Evolutionary conservation across 495 filamentous ascomycete species (phyloP), one percentile per base, ranked within the genome.

Genomic region (Hypoxylon cercidicola): DNA sequence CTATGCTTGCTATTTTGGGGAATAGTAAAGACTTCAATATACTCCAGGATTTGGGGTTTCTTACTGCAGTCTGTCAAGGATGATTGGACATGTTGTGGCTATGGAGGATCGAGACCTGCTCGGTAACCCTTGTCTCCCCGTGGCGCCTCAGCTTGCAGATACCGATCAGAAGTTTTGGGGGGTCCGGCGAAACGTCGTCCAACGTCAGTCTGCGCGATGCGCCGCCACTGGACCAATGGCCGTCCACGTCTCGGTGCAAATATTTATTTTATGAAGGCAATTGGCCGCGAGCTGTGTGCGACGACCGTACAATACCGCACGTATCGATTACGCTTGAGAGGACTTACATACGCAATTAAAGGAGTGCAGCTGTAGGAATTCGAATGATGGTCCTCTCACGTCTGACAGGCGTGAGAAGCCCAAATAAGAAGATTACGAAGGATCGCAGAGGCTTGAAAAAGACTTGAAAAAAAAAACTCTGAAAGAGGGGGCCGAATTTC

Each of bases 1-100:
- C 47, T 50, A 62, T 37, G 46, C 49, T 53, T 68, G 55, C 59
- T 68, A 63, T 68, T 68, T 68, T 60, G 25, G 55, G 59, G 35
- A 37, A 60, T 55, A 12, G 49, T 59, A 45, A 40, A 23, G 55
- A 63, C 54, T 37, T 16, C 15, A 56, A 35, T 44, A 53, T 54
- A 54, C 18, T 18, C 25, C 55, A 51, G 49, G 64, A 44, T 16
- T 20, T 20, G 35, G 41, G 25, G 44, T 19, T 57, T 50, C 46
- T 53, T 50, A 50, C 54, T 50, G 21, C 19, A 53, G 51, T 10
- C 43, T 37, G 32, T 50, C 20, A 60, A 46, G 62, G 59, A 52
- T 51, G 37, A 32, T 32, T 32, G 30, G 30, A 39, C 34, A 61
- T 44, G 43, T 43, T 40, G 49, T 55, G 65, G 60, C 60, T 55